Percentiles rank a stretch among this genome's conserved stretches.
These are phyloP conservation scores for Xylaria sp. DNA, from an alignment of 2,329 filamentous ascomycete genomes.

Conservation along the genomic window DNA sequence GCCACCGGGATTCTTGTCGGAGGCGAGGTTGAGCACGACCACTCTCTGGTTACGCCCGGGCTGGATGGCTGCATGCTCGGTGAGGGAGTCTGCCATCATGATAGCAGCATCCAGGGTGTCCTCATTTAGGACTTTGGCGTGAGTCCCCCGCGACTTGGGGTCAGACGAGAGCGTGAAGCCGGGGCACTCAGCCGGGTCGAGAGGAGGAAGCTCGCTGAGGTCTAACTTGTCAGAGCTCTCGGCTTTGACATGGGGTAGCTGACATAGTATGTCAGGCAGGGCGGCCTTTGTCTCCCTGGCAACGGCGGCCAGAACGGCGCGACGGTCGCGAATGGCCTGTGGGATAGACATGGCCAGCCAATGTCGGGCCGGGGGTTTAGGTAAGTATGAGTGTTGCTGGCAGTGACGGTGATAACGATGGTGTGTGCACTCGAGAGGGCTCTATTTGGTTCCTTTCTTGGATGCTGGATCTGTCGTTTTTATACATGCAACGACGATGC, in stretches of 20 bases:
- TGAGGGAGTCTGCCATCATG: conserved; percentile 36
- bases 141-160: conserved; percentile 14
- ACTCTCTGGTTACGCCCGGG: conserved; percentile 40
- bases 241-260: conserved; percentile 49
- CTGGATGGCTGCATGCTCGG: not conserved
- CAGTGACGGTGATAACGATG: not conserved
- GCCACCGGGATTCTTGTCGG: conserved; percentile 54
- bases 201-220: conserved; percentile 44
- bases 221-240: conserved; percentile 46
- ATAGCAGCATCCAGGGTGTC: conserved; percentile 65
- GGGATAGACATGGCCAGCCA: conserved; percentile 25
- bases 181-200: conserved; percentile 52
- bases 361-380: too few relatives aligned
- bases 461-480: not conserved
- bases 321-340: conserved; percentile 18
- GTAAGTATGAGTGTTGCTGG: too few relatives aligned
- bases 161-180: conserved; percentile 35
- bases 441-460: not conserved
- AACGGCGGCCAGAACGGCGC: conserved; percentile 45
- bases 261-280: conserved; percentile 53
- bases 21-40: conserved; percentile 63
- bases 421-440: not conserved
- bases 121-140: conserved; percentile 57
- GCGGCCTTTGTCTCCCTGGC: conserved; percentile 54
- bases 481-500: not conserved